These are phyloP conservation scores for Leishmania arabica DNA, from an alignment of 208 protist species.

Conservation along the genomic window DNA sequence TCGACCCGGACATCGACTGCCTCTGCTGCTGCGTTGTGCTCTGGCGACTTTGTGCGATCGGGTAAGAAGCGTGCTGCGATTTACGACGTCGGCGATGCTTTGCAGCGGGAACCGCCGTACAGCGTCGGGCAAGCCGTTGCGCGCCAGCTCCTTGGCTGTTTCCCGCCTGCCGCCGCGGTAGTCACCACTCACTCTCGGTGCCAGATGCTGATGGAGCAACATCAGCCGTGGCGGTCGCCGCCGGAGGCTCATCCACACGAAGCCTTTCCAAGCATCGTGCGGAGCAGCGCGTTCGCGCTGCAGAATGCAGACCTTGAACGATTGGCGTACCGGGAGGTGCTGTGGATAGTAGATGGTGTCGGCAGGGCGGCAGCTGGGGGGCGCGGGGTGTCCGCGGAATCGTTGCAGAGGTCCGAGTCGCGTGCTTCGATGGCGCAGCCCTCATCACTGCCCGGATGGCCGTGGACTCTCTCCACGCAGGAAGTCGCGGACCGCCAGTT, in stretches of 20 bases:
- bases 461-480: constrained; percentile 2
- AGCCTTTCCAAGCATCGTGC: constrained; percentile 23
- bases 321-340: constrained; percentile 16
- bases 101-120: neutral
- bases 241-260: constrained; percentile 17
- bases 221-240: constrained; percentile 18
- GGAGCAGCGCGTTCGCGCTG: constrained; percentile 22
- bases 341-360: constrained; percentile 14
- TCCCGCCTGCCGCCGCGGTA: neutral
- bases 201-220: neutral
- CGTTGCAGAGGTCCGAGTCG: neutral
- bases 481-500: constrained; percentile 14
- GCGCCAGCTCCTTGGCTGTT: constrained; percentile 10
- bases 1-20: neutral
- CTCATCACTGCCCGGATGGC: neutral
- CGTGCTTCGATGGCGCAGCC: neutral
- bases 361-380: neutral
- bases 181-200: neutral
- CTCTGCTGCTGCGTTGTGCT: neutral
- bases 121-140: neutral
- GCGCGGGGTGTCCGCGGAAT: neutral
- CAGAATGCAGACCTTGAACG: constrained; percentile 19
- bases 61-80: neutral
- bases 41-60: too few relatives aligned
- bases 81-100: neutral